Evolutionary conservation across 352 stramenopile species (phyloP), one percentile per base, ranked within the genome.

Genomic region (Globisporangium orthogonon): DNA sequence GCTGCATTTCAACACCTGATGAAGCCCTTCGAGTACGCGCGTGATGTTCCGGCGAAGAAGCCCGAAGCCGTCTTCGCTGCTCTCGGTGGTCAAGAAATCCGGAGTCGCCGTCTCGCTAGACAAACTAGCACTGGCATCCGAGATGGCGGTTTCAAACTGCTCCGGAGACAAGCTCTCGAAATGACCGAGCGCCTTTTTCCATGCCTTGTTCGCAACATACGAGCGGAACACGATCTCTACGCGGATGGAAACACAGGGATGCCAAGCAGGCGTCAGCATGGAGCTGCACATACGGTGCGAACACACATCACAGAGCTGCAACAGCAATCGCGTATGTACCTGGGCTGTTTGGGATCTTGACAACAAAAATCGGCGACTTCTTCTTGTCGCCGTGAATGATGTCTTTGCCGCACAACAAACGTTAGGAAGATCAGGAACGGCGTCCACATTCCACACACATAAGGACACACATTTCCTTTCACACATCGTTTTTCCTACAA

Each of bases 331-430:
- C 7, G n/a, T 29, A 6, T 49, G 11, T 70, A 91, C 78, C 76
- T 65, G 74, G 45, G 48, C 73, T 81, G 7, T 75, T 71, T 37
- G 75, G 73, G 1, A 89, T 56, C 55, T 83, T 68, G 7, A 94
- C 82, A 23, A 87, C 70, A 52, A 94, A 94, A 40, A 91, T 85
- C 11, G 84, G 84, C 0, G 74, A 77, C 17, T 89, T 89, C 40
- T 89, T 88, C 50, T 88, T 85, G 63, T 86, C 85, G 47, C 82
- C 79, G 35, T 87, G 74, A 3, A 87, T 71, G 56, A 89, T 88
- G 54, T 87, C 80, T 91, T 43, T 29, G 5, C 30, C 17, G 7
- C n/a, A 49, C 4, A 44, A 17, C 7, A 9, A 54, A 2, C n/a
- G 11, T 2, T 43, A 5, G 7, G 37, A 23, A 5, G 37, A 17